A percentile compares a stretch with the other conserved stretches of the same genome.
These are phyloP conservation scores for Hymenoscyphus fructigenus DNA, from an alignment of 2,329 filamentous ascomycete genomes.

Conservation along the genomic window DNA sequence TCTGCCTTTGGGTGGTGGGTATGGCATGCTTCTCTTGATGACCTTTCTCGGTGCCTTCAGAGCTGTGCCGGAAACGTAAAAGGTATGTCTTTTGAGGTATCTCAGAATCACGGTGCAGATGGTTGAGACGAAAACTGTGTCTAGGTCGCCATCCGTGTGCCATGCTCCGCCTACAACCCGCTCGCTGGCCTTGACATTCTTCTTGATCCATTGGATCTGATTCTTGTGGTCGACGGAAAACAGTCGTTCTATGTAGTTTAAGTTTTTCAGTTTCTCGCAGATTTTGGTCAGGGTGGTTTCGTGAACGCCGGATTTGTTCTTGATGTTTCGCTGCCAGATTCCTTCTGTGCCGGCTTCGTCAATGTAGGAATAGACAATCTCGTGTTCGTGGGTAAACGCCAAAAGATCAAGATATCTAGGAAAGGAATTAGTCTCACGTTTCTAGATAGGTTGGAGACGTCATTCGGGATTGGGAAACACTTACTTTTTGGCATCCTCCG, in stretches of 20 bases:
- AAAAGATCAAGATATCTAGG: slow-evolving; percentile 50
- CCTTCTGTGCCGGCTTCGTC: slow-evolving; percentile 82
- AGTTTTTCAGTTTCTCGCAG: slow-evolving; percentile 66
- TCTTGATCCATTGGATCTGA: slow-evolving; percentile 95
- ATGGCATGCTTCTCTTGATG: slow-evolving; percentile 45
- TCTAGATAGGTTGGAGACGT: not conserved
- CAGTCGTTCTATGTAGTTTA: slow-evolving; percentile 72
- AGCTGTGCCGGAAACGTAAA: slow-evolving; percentile 33
- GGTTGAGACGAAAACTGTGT: slow-evolving; percentile 81
- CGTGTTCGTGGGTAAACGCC: slow-evolving; percentile 69
- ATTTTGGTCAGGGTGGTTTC: slow-evolving; percentile 75
- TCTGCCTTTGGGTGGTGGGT: slow-evolving; percentile 38
- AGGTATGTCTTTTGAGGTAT: slow-evolving; percentile 54
- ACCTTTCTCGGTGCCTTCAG: slow-evolving; percentile 53
- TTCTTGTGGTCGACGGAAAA: slow-evolving; percentile 89
- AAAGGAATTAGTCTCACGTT: slow-evolving; percentile 7
- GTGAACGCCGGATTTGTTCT: slow-evolving; percentile 77
- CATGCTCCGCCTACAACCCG: slow-evolving; percentile 91
- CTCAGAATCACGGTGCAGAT: slow-evolving; percentile 73
- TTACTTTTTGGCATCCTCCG: slow-evolving; percentile 62
- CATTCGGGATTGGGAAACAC: not conserved
- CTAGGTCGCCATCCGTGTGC: slow-evolving; percentile 89
- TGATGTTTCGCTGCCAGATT: slow-evolving; percentile 87
- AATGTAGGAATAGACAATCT: slow-evolving; percentile 84
- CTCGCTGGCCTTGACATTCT: slow-evolving; percentile 78